Conservation (phyloP, 2,329 filamentous ascomycete species). For the Aspergillus sp. region DNA sequence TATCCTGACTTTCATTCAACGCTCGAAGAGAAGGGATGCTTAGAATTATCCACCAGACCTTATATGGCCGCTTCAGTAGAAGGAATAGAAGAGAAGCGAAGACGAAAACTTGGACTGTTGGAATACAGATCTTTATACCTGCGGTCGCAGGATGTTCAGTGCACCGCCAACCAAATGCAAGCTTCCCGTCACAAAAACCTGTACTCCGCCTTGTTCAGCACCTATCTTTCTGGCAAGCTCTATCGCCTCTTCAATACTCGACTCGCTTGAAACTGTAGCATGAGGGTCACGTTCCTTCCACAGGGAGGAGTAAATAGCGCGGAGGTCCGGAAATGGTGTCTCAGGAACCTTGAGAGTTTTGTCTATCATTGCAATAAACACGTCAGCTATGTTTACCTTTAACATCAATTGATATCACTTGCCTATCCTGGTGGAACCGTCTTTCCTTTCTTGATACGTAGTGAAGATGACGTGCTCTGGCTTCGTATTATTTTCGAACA, state of each 20-base stretch:
- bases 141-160: conserved; percentile 13
- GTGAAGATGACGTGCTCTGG: conserved; percentile 25
- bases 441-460: conserved; percentile 20
- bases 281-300: conserved; percentile 18
- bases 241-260: conserved; percentile 22
- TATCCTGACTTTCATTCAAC: too few species aligned
- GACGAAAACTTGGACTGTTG: too few species aligned
- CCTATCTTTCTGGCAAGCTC: conserved; percentile 14
- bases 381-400: conserved; percentile 3
- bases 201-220: conserved; percentile 11
- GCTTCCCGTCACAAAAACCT: conserved; percentile 20
- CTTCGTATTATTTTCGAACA: conserved; percentile 10
- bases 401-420: conserved; percentile 1
- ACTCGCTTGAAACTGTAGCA: conserved; percentile 12
- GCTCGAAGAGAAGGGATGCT: too few species aligned
- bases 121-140: too few species aligned
- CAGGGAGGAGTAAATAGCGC: conserved; percentile 14
- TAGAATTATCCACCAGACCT: too few species aligned
- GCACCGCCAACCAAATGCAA: conserved; percentile 21
- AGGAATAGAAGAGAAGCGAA: too few species aligned
- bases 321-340: conserved; percentile 14
- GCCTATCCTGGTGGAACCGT: conserved; percentile 17
- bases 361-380: conserved; percentile 8
- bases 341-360: conserved; percentile 12
- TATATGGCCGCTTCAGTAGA: too few species aligned